phyloP scores from a whole-genome alignment of 176 grass and related monocot species.

The Carex littledalei region DNA sequence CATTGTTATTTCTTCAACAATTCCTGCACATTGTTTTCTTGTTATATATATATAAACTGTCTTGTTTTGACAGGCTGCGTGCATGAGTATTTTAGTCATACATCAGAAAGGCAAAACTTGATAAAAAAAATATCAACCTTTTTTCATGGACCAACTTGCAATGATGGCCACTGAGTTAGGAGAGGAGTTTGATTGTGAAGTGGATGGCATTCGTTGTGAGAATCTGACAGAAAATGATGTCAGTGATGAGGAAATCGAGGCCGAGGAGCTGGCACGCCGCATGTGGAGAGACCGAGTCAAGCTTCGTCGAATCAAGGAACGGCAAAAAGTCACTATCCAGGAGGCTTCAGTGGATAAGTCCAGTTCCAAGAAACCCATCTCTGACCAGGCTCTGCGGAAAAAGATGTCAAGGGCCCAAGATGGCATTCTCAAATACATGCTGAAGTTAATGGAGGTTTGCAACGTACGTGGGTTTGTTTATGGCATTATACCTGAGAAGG shows the following conservation, averaged over 20 bases:
- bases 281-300: constrained; percentile 95
- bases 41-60: neutral
- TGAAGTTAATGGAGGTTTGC: constrained; percentile 96
- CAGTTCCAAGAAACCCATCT: constrained; percentile 48
- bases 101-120: neutral
- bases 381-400: constrained; percentile 84
- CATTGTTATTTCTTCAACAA: neutral
- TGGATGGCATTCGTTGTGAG: constrained; percentile 45
- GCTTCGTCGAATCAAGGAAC: constrained; percentile 79
- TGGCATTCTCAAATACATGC: constrained; percentile 97
- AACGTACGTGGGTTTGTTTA: constrained; percentile 83
- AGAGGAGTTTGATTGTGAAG: constrained; percentile 64
- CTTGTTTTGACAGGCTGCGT: neutral
- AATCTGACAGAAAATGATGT: constrained; percentile 83
- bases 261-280: constrained; percentile 60
- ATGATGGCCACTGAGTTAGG: constrained; percentile 41
- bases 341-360: constrained; percentile 41
- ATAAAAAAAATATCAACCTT: neutral
- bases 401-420: constrained; percentile 91
- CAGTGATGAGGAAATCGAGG: constrained; percentile 90
- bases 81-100: neutral
- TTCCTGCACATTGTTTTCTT: neutral
- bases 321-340: constrained; percentile 38
- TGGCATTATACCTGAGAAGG: constrained; percentile 87
- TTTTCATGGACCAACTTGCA: constrained; percentile 67